Percentiles rank a stretch among this genome's conserved stretches.
Evolutionary conservation across 768 basidiomycete species (phyloP).

Genomic region (Terana coerulea): DNA sequence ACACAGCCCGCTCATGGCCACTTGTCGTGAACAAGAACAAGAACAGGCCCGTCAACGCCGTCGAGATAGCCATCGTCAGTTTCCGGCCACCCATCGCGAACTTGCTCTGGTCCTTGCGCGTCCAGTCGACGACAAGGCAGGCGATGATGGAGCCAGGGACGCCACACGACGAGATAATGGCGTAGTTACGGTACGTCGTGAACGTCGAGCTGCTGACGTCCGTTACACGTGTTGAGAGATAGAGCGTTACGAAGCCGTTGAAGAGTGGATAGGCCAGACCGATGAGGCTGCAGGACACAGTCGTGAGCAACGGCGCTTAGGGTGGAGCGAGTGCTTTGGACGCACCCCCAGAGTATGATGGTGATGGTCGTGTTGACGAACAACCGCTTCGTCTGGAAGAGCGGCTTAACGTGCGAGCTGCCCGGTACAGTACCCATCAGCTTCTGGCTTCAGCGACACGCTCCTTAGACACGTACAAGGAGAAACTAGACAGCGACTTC

Average conservation of each 20-base stretch:
- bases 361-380: background rate
- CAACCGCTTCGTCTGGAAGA: background rate
- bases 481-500: background rate
- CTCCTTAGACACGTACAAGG: background rate
- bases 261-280: constrained; percentile 1
- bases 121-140: background rate
- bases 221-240: background rate
- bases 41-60: background rate
- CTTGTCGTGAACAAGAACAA: background rate
- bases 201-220: background rate
- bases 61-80: background rate
- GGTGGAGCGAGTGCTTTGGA: no score
- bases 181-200: background rate
- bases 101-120: background rate
- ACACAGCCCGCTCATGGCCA: background rate
- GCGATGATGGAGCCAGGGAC: background rate
- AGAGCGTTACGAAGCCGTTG: background rate
- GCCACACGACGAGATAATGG: background rate
- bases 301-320: no score
- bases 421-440: no score
- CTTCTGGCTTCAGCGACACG: no score
- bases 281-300: no score
- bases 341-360: background rate
- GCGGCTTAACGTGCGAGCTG: background rate
- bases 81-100: background rate